Evolutionary conservation across 2,329 filamentous ascomycete species (phyloP).

Genomic region (Aspergillus arachidicola): DNA sequence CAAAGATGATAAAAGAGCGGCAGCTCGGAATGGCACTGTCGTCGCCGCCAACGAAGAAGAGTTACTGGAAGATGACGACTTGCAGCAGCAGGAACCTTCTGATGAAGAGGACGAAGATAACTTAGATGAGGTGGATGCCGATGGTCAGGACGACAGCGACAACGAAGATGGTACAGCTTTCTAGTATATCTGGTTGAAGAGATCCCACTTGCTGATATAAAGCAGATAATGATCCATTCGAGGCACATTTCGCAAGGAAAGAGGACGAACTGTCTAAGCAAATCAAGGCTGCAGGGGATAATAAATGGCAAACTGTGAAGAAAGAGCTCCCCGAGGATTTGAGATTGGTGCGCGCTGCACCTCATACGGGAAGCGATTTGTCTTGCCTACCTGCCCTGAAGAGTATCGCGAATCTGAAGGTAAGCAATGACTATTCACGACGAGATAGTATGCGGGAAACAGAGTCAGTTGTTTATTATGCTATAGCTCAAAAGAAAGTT

Average conservation of each 20-base stretch:
- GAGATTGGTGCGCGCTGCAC: conserved; percentile 33
- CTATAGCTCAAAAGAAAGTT: conserved; percentile 73
- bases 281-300: conserved; percentile 49
- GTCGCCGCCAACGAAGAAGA: conserved; percentile 25
- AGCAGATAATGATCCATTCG: conserved; percentile 71
- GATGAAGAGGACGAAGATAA: conserved; percentile 46
- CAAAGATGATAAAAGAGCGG: conserved; percentile 25
- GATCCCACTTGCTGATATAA: conserved; percentile 46
- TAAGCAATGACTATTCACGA: conserved; percentile 18
- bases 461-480: conserved; percentile 43
- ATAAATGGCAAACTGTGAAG: conserved; percentile 53
- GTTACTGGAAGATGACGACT: conserved; percentile 44
- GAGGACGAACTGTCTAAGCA: conserved; percentile 60
- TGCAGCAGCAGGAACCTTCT: conserved; percentile 54
- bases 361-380: conserved; percentile 31
- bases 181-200: not conserved
- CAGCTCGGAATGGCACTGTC: conserved; percentile 25
- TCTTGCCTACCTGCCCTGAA: conserved; percentile 33
- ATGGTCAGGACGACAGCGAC: conserved; percentile 33
- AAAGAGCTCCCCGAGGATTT: conserved; percentile 35
- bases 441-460: too few relatives aligned
- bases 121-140: conserved; percentile 38
- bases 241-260: conserved; percentile 74
- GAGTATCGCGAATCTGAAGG: conserved; percentile 39
- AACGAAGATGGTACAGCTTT: conserved; percentile 39